A percentile compares a stretch with the other conserved stretches of the same genome.
Evolutionary conservation across 2,329 filamentous ascomycete species (phyloP).

Genomic region (Gnomoniopsis sp.): DNA sequence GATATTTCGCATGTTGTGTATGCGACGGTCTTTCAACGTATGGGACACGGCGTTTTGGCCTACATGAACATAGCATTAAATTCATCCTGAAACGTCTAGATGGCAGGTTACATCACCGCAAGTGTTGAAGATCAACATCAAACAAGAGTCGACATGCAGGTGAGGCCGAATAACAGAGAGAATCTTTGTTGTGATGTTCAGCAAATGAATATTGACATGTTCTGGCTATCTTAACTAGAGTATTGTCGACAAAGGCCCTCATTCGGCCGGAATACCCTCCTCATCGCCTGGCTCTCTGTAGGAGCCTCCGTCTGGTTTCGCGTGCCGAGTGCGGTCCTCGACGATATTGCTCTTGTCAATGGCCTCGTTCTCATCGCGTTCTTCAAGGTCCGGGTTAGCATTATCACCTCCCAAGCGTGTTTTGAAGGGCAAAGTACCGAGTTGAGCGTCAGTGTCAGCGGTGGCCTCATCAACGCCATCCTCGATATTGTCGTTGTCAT

Average conservation of each 20-base stretch:
- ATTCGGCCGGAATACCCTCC: conserved; percentile 20
- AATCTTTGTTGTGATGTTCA: background rate
- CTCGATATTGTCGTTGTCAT: conserved; percentile 19
- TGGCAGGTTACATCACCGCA: too few species aligned
- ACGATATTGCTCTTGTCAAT: conserved; percentile 30
- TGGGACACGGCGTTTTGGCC: too few species aligned
- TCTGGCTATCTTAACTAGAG: background rate
- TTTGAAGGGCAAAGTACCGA: conserved; percentile 12
- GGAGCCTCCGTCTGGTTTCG: conserved; percentile 21
- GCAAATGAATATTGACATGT: background rate
- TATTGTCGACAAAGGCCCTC: background rate
- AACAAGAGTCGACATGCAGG: too few species aligned
- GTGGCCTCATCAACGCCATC: conserved; percentile 11
- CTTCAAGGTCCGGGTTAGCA: conserved; percentile 12
- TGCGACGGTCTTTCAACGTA: too few species aligned
- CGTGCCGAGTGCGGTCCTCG: conserved; percentile 24
- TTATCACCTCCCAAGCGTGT: background rate
- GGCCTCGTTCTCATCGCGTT: conserved; percentile 29
- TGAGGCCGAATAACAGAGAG: too few species aligned
- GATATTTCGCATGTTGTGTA: too few species aligned
- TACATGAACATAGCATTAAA: too few species aligned
- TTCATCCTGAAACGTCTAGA: too few species aligned
- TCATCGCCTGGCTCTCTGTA: conserved; percentile 27
- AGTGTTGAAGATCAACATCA: too few species aligned
- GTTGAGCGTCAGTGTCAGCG: conserved; percentile 19